Base-by-base conservation (phyloP, 2,329 filamentous ascomycete genomes). In the Apiospora arundinis region DNA sequence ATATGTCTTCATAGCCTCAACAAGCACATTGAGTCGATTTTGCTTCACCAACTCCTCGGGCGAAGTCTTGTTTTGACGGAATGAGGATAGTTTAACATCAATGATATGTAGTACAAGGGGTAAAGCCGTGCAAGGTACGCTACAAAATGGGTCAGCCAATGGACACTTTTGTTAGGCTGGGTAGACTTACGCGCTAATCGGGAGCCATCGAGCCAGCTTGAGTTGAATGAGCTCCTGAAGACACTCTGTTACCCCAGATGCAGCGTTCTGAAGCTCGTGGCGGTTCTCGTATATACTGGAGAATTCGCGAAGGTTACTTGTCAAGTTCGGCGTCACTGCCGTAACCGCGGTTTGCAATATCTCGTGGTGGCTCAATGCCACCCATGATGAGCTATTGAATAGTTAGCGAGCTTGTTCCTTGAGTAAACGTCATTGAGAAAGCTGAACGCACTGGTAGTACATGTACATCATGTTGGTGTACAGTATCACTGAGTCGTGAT, bases 381-480 rank as follows among this genome's bases (percentile, higher is more conserved):
- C 81, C 25, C 81, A 77, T 5, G 83, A 82, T 5, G 84, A 82
- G 72, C 84, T 86, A 71, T 63, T 45, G 5, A n/a, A 23, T 37
- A 68, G 44, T 68, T 37, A 68, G 66, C 66, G 12, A 48, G 16
- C n/a, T 7, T 48, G 66, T 7, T 9, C 21, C 21, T 18, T 77
- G 45, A 77, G 74, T 11, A 25, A 37, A 12, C 7, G 18, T 5
- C 23, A 49, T 18, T 4, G 28, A 63, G 6, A 37, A 2, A 28
- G 32, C 7, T 23, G 12, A 1, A 78, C 84, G 74, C 79, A 88
- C 84, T 87, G 81, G 72, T 87, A 87, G 70, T 86, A 86, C 82
- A 87, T 86, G 72, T 85, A 86, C 75, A 86, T 84, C 73, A 87
- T 74, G 56, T 85, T 85, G 4, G 83, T 84, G 75, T 85, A 85